A percentile compares a stretch with the other conserved stretches of the same genome.
Evolutionary conservation across 2,329 filamentous ascomycete species (phyloP).

Genomic region (Colletotrichum tabaci): DNA sequence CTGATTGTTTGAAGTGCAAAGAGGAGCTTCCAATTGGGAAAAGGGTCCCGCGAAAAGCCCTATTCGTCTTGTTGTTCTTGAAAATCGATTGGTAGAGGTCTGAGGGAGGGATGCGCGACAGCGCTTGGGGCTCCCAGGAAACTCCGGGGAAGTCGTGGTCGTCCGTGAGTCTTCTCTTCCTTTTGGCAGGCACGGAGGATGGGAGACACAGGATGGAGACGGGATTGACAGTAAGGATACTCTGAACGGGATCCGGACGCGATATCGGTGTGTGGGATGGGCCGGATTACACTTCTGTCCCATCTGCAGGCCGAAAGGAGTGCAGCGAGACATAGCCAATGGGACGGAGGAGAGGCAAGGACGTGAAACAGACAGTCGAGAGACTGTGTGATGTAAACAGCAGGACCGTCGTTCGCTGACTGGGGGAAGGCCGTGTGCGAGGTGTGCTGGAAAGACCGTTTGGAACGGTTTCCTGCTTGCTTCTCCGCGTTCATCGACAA

Average conservation of each 20-base stretch:
- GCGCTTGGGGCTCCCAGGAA: conserved; percentile 18
- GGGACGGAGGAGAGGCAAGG: conserved; percentile 16
- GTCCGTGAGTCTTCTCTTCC: conserved; percentile 9
- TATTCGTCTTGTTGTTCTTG: conserved; percentile 8
- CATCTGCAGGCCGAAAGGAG: conserved; percentile 43
- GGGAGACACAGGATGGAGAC: conserved; percentile 8
- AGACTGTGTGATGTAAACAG: conserved; percentile 29
- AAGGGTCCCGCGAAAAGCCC: conserved; percentile 10
- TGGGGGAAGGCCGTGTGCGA: background rate
- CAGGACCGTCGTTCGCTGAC: background rate
- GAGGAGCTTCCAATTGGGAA: conserved; percentile 3
- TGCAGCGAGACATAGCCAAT: conserved; percentile 40
- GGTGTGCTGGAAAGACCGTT: background rate
- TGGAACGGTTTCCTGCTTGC: background rate
- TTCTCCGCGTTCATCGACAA: background rate
- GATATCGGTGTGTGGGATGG: conserved; percentile 13
- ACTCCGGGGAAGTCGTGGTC: conserved; percentile 12
- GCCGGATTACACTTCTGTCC: conserved; percentile 22
- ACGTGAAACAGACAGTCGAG: conserved; percentile 44
- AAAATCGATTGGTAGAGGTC: conserved; percentile 9
- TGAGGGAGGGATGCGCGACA: conserved; percentile 1
- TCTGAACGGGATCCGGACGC: conserved; percentile 21
- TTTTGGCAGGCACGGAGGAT: background rate
- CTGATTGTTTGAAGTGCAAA: background rate
- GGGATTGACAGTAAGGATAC: conserved; percentile 36